Conservation (phyloP, 768 basidiomycete genomes). For the Podaxis sp. region DNA sequence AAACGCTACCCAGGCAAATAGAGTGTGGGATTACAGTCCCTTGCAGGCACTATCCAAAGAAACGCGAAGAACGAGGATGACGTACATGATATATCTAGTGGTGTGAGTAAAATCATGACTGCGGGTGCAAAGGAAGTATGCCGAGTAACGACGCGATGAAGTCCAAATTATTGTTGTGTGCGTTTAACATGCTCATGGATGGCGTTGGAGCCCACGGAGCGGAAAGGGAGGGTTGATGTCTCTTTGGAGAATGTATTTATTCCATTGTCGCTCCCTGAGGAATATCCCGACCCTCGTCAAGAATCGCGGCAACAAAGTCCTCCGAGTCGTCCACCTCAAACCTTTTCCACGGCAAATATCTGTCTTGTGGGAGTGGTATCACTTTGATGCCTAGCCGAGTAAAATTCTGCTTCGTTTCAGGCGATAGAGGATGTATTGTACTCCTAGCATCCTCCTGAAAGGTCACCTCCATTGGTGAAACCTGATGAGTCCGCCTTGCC, state of each 20-base stretch:
- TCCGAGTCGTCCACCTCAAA: constrained; percentile 13
- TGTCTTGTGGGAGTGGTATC: neutral
- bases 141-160: too few species aligned
- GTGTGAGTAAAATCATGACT: too few species aligned
- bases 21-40: too few species aligned
- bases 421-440: neutral
- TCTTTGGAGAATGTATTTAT: neutral
- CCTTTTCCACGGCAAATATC: neutral
- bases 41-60: too few species aligned
- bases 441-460: neutral
- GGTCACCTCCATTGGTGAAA: neutral
- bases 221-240: too few species aligned
- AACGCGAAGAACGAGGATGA: too few species aligned
- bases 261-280: neutral
- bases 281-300: constrained; percentile 4
- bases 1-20: too few species aligned
- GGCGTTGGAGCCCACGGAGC: too few species aligned
- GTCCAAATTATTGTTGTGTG: neutral
- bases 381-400: neutral
- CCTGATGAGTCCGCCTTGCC: neutral
- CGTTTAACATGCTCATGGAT: too few species aligned
- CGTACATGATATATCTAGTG: too few species aligned
- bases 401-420: neutral
- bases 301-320: constrained; percentile 8
- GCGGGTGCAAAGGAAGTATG: too few species aligned